Evolutionary conservation across 768 basidiomycete species (phyloP).

Genomic region (Leccinum sublutescens): DNA sequence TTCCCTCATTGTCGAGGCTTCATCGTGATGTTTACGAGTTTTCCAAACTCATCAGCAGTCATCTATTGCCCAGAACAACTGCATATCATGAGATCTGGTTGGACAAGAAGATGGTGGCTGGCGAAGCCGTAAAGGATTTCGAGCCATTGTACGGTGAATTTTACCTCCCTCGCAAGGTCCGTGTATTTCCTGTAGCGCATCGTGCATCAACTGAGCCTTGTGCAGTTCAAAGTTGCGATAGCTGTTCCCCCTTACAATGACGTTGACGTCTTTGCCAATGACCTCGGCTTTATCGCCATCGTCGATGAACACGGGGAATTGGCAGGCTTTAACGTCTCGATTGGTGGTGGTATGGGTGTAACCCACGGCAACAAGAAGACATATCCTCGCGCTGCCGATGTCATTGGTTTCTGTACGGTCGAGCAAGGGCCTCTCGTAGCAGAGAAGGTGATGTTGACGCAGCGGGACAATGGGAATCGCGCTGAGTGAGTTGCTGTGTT

Average conservation of each 20-base stretch:
- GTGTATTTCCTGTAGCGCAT: conserved; percentile 13
- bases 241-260: conserved; percentile 92
- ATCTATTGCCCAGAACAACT: conserved; percentile 83
- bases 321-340: conserved; percentile 88
- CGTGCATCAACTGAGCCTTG: not conserved
- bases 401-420: conserved; percentile 90
- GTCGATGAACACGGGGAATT: conserved; percentile 72
- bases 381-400: conserved; percentile 83
- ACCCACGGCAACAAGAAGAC: conserved; percentile 99
- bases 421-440: conserved; percentile 86
- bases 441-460: conserved; percentile 90
- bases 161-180: conserved; percentile 93
- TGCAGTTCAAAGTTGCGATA: conserved; percentile 94
- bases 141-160: conserved; percentile 98
- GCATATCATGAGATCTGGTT: conserved; percentile 99
- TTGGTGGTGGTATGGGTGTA: conserved; percentile 99
- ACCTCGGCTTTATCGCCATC: conserved; percentile 96
- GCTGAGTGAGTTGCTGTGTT: conserved; percentile 61
- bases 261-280: conserved; percentile 93
- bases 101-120: conserved; percentile 94
- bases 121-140: conserved; percentile 89
- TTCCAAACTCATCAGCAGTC: conserved; percentile 77
- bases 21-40: conserved; percentile 85
- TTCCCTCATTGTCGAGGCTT: conserved; percentile 84
- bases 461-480: conserved; percentile 95